Conservation (phyloP, 768 basidiomycete genomes). For the Tulasnella sp. region DNA sequence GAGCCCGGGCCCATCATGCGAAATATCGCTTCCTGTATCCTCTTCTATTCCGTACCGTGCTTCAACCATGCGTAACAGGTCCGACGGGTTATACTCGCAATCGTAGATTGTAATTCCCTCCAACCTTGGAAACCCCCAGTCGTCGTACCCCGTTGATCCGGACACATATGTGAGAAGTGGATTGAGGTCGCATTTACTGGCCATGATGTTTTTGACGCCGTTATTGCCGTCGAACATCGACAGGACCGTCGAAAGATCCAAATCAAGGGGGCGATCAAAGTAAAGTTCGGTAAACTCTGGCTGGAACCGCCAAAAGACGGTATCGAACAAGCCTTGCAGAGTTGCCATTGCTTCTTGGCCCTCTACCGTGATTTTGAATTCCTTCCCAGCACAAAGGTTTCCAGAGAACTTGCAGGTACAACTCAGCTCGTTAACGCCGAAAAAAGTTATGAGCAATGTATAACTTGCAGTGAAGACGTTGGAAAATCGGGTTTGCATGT, state of each 20-base stretch:
- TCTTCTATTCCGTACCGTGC: background rate
- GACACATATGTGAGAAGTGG: background rate
- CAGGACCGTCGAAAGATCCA: background rate
- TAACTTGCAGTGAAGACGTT: background rate
- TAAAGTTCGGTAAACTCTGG: background rate
- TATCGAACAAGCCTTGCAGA: background rate
- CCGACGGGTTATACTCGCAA: background rate
- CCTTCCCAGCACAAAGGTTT: background rate
- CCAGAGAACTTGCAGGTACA: background rate
- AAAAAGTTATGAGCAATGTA: background rate
- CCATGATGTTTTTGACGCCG: background rate
- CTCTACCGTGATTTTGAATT: background rate
- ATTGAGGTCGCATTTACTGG: background rate
- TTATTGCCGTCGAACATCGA: background rate
- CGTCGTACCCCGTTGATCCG: background rate
- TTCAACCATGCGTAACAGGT: background rate
- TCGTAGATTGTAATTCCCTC: background rate
- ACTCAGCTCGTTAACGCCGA: background rate
- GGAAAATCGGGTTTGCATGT: background rate
- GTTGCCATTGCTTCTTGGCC: too few relatives aligned
- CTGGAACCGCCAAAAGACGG: too few relatives aligned
- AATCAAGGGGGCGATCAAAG: background rate
- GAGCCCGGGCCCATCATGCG: background rate
- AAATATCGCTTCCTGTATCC: background rate
- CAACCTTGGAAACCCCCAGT: background rate